Evolutionary conservation across 2,329 filamentous ascomycete genomes (phyloP).

Genomic region (Capronia coronata): DNA sequence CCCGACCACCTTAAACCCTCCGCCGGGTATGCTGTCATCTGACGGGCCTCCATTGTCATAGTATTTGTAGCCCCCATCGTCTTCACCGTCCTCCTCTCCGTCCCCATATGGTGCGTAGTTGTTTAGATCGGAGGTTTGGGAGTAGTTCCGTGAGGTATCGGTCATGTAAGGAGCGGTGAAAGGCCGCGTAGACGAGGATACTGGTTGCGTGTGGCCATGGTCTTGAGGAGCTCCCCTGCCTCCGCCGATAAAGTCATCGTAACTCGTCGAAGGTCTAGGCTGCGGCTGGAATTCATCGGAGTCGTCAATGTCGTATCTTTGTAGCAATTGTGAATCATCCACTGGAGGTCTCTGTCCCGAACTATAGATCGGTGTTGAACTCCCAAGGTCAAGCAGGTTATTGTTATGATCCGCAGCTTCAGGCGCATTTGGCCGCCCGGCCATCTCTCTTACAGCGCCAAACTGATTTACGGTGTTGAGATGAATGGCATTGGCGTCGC

Average conservation of each 20-base stretch:
- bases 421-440: constrained; percentile 25
- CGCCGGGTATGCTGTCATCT: constrained; percentile 50
- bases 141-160: constrained; percentile 47
- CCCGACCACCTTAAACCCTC: constrained; percentile 26
- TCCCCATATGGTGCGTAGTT: constrained; percentile 93
- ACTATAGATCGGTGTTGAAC: constrained; percentile 52
- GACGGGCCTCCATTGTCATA: constrained; percentile 62
- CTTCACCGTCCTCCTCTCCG: constrained; percentile 76
- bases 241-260: constrained; percentile 85
- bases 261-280: constrained; percentile 77
- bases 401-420: constrained; percentile 31
- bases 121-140: constrained; percentile 72
- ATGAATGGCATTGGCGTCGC: constrained; percentile 10
- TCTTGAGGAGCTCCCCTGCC: constrained; percentile 22
- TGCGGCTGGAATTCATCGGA: constrained; percentile 50
- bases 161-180: constrained; percentile 27
- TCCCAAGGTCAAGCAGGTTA: constrained; percentile 40
- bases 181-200: constrained; percentile 34
- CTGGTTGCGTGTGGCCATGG: constrained; percentile 28
- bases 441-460: constrained; percentile 21
- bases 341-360: constrained; percentile 70
- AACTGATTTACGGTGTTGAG: constrained; percentile 6
- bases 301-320: constrained; percentile 65
- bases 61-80: constrained; percentile 61
- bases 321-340: constrained; percentile 73